A percentile compares a stretch with the other conserved stretches of the same genome.
Conservation (phyloP, 2,329 filamentous ascomycete genomes). For the Cercospora sp. region DNA sequence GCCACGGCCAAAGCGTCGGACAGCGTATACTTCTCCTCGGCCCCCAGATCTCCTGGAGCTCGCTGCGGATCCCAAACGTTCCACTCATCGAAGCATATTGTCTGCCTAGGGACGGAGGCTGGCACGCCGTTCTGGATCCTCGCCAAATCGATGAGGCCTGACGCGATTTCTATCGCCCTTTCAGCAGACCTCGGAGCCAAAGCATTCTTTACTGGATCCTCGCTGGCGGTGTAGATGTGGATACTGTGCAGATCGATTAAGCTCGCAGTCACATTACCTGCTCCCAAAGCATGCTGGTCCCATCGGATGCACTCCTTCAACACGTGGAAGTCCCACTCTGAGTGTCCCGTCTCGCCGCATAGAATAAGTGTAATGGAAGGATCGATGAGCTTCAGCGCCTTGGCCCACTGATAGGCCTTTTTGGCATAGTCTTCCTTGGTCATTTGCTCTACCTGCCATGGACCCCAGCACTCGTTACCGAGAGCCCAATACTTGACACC, state of each 20-base stretch:
- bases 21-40: constrained; percentile 72
- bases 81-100: constrained; percentile 83
- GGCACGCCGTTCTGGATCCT: constrained; percentile 67
- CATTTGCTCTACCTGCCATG: constrained; percentile 66
- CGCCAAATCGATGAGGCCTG: constrained; percentile 69
- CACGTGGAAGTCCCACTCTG: constrained; percentile 71
- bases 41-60: constrained; percentile 69
- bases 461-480: constrained; percentile 71
- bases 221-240: constrained; percentile 70
- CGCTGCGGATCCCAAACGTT: constrained; percentile 77
- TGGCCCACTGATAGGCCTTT: constrained; percentile 70
- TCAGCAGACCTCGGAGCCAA: constrained; percentile 69
- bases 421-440: constrained; percentile 69
- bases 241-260: constrained; percentile 80
- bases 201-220: constrained; percentile 53
- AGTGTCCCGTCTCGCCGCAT: constrained; percentile 69
- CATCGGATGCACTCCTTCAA: constrained; percentile 66
- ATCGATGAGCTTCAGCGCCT: constrained; percentile 70
- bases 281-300: constrained; percentile 51
- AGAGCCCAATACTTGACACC: constrained; percentile 84
- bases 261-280: constrained; percentile 45
- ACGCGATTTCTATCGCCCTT: constrained; percentile 70
- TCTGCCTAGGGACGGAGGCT: constrained; percentile 59
- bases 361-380: constrained; percentile 69
- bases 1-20: constrained; percentile 74